Percentiles rank a stretch among this genome's conserved stretches.
Evolutionary conservation across 2,329 filamentous ascomycete species (phyloP).

Genomic region (Fusarium paranaense): DNA sequence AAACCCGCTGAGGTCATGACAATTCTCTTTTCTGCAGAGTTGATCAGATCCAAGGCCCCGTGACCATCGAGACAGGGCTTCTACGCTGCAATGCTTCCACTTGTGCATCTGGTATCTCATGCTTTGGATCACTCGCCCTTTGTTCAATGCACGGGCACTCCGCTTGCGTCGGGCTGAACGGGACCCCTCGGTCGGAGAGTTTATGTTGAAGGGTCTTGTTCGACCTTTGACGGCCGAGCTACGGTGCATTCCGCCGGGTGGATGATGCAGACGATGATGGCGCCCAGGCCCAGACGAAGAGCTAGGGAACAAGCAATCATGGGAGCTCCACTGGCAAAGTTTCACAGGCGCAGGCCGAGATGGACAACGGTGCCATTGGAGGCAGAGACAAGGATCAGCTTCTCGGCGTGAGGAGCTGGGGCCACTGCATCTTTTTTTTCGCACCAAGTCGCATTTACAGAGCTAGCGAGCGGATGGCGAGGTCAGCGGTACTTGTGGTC

Average conservation of each 20-base stretch:
- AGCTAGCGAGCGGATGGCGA: not conserved
- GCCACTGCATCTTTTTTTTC: slow-evolving; percentile 32
- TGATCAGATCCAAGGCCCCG: not conserved
- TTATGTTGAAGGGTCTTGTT: not conserved
- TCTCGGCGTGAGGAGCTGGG: slow-evolving; percentile 32
- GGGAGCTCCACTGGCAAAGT: slow-evolving; percentile 33
- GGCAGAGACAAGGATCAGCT: slow-evolving; percentile 27
- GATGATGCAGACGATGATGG: slow-evolving; percentile 15
- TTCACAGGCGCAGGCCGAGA: slow-evolving; percentile 36
- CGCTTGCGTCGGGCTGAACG: not conserved
- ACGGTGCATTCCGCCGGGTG: slow-evolving; percentile 6
- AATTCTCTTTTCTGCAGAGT: not conserved
- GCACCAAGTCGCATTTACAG: slow-evolving; percentile 7
- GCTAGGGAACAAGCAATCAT: slow-evolving; percentile 1
- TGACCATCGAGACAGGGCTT: not conserved
- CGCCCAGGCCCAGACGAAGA: not conserved
- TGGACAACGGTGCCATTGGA: slow-evolving; percentile 19
- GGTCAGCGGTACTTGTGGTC: slow-evolving; percentile 18
- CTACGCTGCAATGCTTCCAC: slow-evolving; percentile 1
- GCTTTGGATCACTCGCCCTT: not conserved
- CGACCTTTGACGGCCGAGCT: not conserved
- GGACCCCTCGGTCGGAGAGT: not conserved
- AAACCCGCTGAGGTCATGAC: slow-evolving; percentile 9
- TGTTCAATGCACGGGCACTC: not conserved
- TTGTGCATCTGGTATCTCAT: slow-evolving; percentile 5